A percentile compares a stretch with the other conserved stretches of the same genome.
phyloP scores from a whole-genome alignment of 1,139 yeast genomes.

The Geotrichum macrosporum region DNA sequence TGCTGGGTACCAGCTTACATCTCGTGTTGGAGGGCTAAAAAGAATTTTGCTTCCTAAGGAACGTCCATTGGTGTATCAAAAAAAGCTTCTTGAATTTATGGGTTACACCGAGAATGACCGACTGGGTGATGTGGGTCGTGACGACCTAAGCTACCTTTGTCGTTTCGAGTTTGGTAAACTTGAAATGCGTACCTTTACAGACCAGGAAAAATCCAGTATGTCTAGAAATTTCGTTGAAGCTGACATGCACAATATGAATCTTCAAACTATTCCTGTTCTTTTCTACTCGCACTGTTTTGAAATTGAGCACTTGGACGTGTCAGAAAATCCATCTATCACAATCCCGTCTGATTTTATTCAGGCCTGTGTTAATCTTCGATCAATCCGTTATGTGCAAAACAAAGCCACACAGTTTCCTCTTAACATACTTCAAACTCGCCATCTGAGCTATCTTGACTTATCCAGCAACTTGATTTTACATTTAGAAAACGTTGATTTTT shows the following conservation, averaged over 20 bases:
- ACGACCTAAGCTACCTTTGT: conserved; percentile 80
- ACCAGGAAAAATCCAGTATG: conserved; percentile 60
- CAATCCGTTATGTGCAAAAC: conserved; percentile 65
- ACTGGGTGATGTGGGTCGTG: conserved; percentile 75
- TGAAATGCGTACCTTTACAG: conserved; percentile 47
- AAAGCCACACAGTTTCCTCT: conserved; percentile 72
- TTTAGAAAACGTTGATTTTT: conserved; percentile 34
- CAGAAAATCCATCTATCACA: conserved; percentile 80
- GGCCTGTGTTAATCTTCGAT: conserved; percentile 65
- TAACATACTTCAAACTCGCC: conserved; percentile 64
- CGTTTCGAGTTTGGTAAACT: conserved; percentile 64
- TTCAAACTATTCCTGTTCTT: conserved; percentile 79
- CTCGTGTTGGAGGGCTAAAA: conserved; percentile 73
- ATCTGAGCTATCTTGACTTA: conserved; percentile 65
- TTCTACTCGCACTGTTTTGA: conserved; percentile 79
- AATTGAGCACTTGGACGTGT: conserved; percentile 76
- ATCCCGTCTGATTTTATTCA: conserved; percentile 84
- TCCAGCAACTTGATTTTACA: conserved; percentile 37
- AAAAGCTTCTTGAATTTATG: conserved; percentile 64
- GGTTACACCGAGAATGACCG: conserved; percentile 79
- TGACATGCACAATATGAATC: conserved; percentile 65
- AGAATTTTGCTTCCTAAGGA: conserved; percentile 71
- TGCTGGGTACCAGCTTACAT: conserved; percentile 72
- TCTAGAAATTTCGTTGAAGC: conserved; percentile 70
- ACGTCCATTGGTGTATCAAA: conserved; percentile 73